Conservation (phyloP, 768 basidiomycete species). For the Rhizopogon rudus region DNA sequence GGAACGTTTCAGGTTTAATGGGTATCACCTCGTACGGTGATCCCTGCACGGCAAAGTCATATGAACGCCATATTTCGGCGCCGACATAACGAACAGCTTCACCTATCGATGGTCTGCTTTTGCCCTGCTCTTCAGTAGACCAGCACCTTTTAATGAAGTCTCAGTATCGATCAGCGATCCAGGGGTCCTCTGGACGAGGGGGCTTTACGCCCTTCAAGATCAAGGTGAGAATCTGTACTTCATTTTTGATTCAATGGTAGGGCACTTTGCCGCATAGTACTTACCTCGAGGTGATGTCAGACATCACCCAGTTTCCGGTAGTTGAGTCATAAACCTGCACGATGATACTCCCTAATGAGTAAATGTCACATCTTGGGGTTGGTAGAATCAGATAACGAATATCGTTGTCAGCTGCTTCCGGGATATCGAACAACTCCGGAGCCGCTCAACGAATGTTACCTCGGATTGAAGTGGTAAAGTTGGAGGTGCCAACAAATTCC, state of each 20-base stretch:
- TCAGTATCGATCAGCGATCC: slow-evolving; percentile 11
- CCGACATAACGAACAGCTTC: slow-evolving; percentile 10
- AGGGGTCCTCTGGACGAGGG: slow-evolving; percentile 2
- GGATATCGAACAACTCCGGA: slow-evolving; percentile 31
- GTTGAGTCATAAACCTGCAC: slow-evolving; percentile 12
- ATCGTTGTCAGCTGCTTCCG: slow-evolving; percentile 18
- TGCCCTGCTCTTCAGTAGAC: slow-evolving; percentile 16
- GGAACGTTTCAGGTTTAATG: too few relatives aligned
- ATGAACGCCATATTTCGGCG: too few relatives aligned
- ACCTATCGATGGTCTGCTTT: slow-evolving; percentile 8
- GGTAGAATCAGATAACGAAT: slow-evolving; percentile 11
- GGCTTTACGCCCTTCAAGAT: slow-evolving; percentile 14
- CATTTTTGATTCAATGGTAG: slow-evolving; percentile 8
- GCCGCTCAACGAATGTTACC: slow-evolving; percentile 47
- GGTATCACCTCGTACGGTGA: too few relatives aligned
- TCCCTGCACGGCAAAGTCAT: too few relatives aligned
- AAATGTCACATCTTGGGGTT: slow-evolving; percentile 33
- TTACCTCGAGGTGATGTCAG: slow-evolving; percentile 13
- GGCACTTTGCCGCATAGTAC: slow-evolving; percentile 13
- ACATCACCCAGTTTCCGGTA: not conserved
- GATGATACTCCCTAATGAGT: slow-evolving; percentile 33
- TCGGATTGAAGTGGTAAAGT: slow-evolving; percentile 29
- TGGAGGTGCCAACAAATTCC: not conserved
- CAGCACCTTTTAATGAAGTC: slow-evolving; percentile 18
- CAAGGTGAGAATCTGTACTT: slow-evolving; percentile 17